Evolutionary conservation across 2,329 filamentous ascomycete species (phyloP), one percentile per base, ranked within the genome.

Genomic region (Penicillium expansum): DNA sequence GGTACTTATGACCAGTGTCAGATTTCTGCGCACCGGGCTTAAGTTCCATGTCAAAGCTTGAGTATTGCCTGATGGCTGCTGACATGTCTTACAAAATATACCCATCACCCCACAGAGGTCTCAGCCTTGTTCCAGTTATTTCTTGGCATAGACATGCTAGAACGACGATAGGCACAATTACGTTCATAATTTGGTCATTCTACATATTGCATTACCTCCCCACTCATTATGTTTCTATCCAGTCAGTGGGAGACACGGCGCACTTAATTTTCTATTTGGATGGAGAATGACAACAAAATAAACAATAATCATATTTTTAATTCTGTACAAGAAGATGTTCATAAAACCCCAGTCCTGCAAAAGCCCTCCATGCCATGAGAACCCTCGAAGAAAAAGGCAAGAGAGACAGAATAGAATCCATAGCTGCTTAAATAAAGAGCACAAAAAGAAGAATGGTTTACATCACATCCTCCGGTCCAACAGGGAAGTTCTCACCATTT

Each of bases 391-490:
- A 27, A 22, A 16, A 24, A 51, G 29, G 10, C 14, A 4, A 22
- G 18, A 22, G 27, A n/a, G 2, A 24, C 20, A 22, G 10, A 29
- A 48, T 24, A 53, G 0, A 38, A 27, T 27, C 8, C 6, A 49
- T 24, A 20, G 18, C 52, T 18, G 29, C 32, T 30, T 22, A 14
- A 35, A 35, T 14, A 45, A 32, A 35, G 4, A 27, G n/a, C 29
- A 29, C 8, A 29, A 42, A 50, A 33, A 32, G 3, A 41, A 42
- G 6, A 8, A 20, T 29, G 27, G 18, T 18, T 14, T 48, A 54
- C 55, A 57, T 57, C 18, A 99, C 92, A 76, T 97, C 91, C 59
- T 90, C 86, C 2, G 92, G 91, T 48, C 83, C 80, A 27, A 99
- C 92, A 65, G 84, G 82, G 71, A 90, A 86, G 57, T 85, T 81